Evolutionary conservation across 1,284 basidiomycete species (phyloP), one percentile per base, ranked within the genome.

Genomic region (Ganoderma multipileum): DNA sequence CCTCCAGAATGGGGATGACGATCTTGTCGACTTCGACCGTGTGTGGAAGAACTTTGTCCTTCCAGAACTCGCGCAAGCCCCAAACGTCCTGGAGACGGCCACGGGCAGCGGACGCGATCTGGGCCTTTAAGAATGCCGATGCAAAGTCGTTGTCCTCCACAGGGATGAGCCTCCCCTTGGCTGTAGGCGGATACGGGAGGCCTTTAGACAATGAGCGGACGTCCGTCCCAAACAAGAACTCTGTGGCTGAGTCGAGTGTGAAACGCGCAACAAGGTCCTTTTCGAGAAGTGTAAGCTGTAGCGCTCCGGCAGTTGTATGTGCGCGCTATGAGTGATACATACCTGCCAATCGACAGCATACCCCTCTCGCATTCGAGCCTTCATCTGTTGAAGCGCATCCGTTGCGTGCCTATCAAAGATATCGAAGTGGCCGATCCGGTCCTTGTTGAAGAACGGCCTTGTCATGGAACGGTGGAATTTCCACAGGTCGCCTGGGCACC

Each of bases 261-360:
- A 83, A 81, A 1, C 81, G 75, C 18, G 77, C 75, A 11, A 77
- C 69, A 50, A 80, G 72, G 36, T 81, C 80, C 75, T 81, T 66
- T 72, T 73, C 36, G 72, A 68, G 36, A 23, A 47, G 23, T 14
- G 38, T 52, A 6, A 58, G 1, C 65, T 64, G 58, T 20, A 66
- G n/a, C n/a, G n/a, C 30, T 18, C n/a, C n/a, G n/a, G n/a, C 1
- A 61, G 26, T 59, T 20, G 68, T 26, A 16, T 1, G 61, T 33
- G 23, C 16, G 33, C 4, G 12, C 47, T 26, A 9, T 26, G 23
- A 23, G 23, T 1, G 3, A 41, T 16, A 65, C 75, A 14, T 72
- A 84, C 85, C 79, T 87, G 86, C 63, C 87, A 82, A 73, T 89
- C 86, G n/a, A 87, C 76, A 3, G 87, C 78, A 64, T 83, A 78